Evolutionary conservation across 257 asterid species (phyloP).

Genomic region (Pogostemon cablin): DNA sequence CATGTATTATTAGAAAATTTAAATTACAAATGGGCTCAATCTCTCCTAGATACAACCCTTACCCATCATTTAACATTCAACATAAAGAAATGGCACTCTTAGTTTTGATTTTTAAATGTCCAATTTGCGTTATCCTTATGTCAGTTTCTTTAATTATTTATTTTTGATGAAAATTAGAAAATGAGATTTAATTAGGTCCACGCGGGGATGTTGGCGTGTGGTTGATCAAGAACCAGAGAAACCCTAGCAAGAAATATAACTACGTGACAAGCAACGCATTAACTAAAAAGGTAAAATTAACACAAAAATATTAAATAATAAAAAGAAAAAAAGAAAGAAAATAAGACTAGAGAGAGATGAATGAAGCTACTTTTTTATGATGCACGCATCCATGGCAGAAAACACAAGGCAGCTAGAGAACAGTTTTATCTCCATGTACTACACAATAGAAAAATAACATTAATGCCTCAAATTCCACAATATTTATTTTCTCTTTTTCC

Average conservation of each 20-base stretch:
- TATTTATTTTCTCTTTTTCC: not conserved
- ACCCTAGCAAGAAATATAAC: slow-evolving; percentile 52
- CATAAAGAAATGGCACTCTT: no score
- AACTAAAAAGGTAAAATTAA: not conserved
- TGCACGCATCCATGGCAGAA: slow-evolving; percentile 30
- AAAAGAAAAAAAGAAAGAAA: not conserved
- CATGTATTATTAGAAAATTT: no score
- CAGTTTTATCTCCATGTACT: not conserved
- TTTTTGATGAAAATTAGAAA: not conserved
- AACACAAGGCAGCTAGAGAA: not conserved
- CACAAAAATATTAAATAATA: not conserved
- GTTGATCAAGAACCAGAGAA: slow-evolving; percentile 13
- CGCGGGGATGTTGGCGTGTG: slow-evolving; percentile 16
- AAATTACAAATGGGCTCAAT: no score
- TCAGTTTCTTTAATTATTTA: not conserved
- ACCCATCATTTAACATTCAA: no score
- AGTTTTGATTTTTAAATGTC: no score
- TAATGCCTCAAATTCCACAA: not conserved
- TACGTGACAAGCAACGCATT: slow-evolving; percentile 25
- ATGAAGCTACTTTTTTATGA: slow-evolving; percentile 17
- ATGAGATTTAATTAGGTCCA: not conserved
- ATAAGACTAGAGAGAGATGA: slow-evolving; percentile 12
- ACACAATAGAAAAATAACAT: not conserved
- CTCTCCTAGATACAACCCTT: no score
- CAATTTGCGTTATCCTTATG: no score